phyloP scores from a whole-genome alignment of 1,284 basidiomycete species.

The Fomitiporia mediterranea region DNA sequence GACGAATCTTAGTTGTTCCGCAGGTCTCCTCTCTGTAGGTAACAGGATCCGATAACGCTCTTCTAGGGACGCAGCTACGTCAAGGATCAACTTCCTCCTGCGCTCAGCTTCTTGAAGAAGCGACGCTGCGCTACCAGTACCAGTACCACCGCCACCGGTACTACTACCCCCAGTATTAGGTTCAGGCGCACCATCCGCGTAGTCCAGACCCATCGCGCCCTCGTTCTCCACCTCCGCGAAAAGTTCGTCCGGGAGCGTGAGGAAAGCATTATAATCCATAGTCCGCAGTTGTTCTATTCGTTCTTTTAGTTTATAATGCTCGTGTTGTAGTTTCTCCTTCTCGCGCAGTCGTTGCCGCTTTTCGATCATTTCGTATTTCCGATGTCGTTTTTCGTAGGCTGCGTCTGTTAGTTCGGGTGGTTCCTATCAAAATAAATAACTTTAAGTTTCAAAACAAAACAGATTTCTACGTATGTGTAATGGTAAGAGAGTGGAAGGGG shows the following conservation, averaged over 20 bases:
- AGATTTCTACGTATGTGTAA: no score
- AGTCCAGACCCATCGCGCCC: constrained; percentile 5
- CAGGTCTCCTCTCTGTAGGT: constrained; percentile 49
- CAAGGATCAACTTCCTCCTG: constrained; percentile 64
- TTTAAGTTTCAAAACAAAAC: no score
- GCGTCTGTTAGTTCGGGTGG: constrained; percentile 76
- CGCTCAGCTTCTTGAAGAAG: constrained; percentile 65
- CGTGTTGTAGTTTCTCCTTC: constrained; percentile 85
- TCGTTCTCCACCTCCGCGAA: constrained; percentile 37
- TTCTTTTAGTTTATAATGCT: constrained; percentile 87
- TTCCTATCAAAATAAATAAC: constrained; percentile 26
- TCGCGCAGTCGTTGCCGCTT: constrained; percentile 81
- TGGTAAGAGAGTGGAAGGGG: no score
- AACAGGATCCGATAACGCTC: constrained; percentile 66
- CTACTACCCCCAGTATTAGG: constrained; percentile 39
- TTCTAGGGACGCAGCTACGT: constrained; percentile 58
- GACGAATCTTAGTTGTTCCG: constrained; percentile 28
- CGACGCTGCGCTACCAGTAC: constrained; percentile 38
- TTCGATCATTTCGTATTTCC: constrained; percentile 83
- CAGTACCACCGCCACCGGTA: no score
- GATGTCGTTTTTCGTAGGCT: constrained; percentile 80
- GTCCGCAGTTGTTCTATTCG: constrained; percentile 79
- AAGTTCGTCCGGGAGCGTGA: constrained; percentile 50
- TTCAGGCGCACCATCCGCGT: constrained; percentile 29
- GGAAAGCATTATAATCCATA: constrained; percentile 68